Conservation (phyloP, 129 eudicot genomes). For the Calendula officinalis region DNA sequence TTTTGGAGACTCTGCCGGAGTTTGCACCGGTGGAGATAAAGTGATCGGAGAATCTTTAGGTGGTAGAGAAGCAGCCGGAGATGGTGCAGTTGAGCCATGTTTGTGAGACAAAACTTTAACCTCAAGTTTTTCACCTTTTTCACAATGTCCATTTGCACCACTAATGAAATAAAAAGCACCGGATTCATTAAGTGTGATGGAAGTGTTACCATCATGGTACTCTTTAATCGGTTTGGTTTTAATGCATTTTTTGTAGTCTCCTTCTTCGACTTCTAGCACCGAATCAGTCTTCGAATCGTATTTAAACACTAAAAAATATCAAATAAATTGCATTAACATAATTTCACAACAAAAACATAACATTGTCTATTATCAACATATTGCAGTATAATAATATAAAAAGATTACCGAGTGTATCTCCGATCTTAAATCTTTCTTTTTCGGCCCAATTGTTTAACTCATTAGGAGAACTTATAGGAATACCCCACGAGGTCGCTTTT, state of each 20-base stretch:
- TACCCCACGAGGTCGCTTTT: slow-evolving; percentile 32
- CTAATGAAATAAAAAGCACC: slow-evolving; percentile 73
- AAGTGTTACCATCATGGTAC: slow-evolving; percentile 44
- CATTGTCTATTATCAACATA: too few relatives aligned
- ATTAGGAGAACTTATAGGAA: slow-evolving; percentile 34
- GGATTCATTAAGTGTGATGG: slow-evolving; percentile 28
- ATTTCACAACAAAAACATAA: too few relatives aligned
- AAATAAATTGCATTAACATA: too few relatives aligned
- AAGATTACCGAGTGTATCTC: slow-evolving; percentile 51
- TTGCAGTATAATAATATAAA: too few relatives aligned
- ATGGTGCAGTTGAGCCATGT: slow-evolving; percentile 11
- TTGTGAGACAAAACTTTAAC: slow-evolving; percentile 40
- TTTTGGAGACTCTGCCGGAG: slow-evolving; percentile 18
- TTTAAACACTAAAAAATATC: slow-evolving; percentile 34
- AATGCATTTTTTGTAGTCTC: slow-evolving; percentile 50
- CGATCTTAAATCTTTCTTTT: slow-evolving; percentile 42
- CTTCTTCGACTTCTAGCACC: slow-evolving; percentile 44
- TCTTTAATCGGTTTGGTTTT: slow-evolving; percentile 38
- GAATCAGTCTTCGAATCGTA: slow-evolving; percentile 51
- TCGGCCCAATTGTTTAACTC: slow-evolving; percentile 49
- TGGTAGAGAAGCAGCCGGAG: neutral
- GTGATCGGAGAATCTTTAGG: slow-evolving; percentile 18
- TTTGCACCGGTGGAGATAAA: neutral
- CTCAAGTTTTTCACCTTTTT: slow-evolving; percentile 61
- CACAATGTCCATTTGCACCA: slow-evolving; percentile 57